These are phyloP conservation scores for Sphagnum contortum DNA, from an alignment of 225 moss, liverwort and hornwort species.

Conservation along the genomic window DNA sequence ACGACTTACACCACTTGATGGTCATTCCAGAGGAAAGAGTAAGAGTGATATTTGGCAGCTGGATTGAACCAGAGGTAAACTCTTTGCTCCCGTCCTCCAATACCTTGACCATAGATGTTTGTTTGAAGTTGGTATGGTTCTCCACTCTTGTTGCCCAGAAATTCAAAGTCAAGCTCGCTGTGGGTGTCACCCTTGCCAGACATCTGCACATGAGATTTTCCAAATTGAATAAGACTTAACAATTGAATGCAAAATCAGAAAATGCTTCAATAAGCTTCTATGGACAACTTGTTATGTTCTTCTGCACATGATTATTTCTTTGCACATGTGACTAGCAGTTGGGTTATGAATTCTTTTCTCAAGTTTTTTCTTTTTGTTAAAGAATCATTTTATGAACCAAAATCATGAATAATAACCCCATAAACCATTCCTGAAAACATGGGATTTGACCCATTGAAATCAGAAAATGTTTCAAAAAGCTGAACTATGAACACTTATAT, in stretches of 20 bases:
- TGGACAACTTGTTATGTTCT: no score
- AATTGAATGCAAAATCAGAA: not conserved
- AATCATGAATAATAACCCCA: no score
- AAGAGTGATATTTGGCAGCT: constrained; percentile 44
- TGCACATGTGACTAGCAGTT: no score
- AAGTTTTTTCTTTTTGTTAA: no score
- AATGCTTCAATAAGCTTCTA: not conserved
- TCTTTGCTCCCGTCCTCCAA: constrained; percentile 43
- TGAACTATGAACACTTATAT: no score
- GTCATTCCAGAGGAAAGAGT: constrained; percentile 64
- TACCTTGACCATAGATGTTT: constrained; percentile 34
- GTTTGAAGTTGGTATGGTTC: constrained; percentile 62
- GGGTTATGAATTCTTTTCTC: no score
- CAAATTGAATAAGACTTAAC: not conserved
- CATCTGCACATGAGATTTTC: constrained; percentile 53
- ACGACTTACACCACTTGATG: constrained; percentile 44
- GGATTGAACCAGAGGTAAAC: constrained; percentile 62
- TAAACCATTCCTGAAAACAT: no score
- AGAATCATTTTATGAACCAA: no score
- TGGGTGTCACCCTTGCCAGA: constrained; percentile 25
- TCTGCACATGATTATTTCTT: no score
- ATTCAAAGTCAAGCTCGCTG: constrained; percentile 76
- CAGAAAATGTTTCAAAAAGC: no score
- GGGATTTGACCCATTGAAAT: no score
- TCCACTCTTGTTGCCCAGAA: constrained; percentile 64